Evolutionary conservation across 306 rosid species (phyloP).

Genomic region (Citrullus amarus): DNA sequence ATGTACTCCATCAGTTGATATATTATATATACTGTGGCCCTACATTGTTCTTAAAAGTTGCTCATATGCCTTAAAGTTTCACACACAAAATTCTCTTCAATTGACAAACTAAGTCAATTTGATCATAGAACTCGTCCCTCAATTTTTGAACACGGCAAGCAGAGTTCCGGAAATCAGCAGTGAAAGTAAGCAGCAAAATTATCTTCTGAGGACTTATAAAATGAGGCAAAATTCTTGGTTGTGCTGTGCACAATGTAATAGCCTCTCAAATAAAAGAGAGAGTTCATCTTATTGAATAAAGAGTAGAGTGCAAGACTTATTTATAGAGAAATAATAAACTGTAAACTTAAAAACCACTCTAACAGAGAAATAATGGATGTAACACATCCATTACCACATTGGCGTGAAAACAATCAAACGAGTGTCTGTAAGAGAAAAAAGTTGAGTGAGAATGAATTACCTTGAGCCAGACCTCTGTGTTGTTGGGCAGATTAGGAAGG

Average conservation of each 20-base stretch:
- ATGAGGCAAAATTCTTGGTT: background rate
- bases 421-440: background rate
- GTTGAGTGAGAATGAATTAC: conserved; percentile 13
- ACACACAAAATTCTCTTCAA: background rate
- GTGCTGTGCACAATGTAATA: background rate
- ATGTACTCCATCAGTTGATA: background rate
- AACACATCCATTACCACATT: background rate
- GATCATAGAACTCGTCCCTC: background rate
- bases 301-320: too few relatives aligned
- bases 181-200: background rate
- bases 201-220: background rate
- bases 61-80: background rate
- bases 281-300: too few relatives aligned
- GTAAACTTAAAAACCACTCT: too few relatives aligned
- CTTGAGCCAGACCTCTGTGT: conserved; percentile 79
- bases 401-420: background rate
- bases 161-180: background rate
- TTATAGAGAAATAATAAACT: too few relatives aligned
- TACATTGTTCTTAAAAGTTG: background rate
- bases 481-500: conserved; percentile 67
- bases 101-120: background rate
- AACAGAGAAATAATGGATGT: too few relatives aligned
- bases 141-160: background rate
- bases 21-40: background rate
- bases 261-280: too few relatives aligned